Base-by-base conservation (phyloP, 306 rosid species). In the Rubus idaeus region DNA sequence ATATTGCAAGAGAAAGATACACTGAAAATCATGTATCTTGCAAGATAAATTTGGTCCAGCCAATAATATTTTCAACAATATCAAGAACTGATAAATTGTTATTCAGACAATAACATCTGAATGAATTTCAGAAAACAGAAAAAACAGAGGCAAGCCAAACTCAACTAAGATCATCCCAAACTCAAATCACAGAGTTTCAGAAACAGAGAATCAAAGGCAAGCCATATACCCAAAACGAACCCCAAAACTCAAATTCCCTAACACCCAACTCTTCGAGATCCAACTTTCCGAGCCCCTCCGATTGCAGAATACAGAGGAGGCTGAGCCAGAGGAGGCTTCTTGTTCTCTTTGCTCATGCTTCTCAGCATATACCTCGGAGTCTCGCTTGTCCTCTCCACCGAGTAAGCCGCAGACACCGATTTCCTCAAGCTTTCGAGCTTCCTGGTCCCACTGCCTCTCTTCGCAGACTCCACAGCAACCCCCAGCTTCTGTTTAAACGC, bases 301-400 rank as follows among this genome's bases (percentile, higher is more conserved):
- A 37, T 0, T 35, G 9, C 67, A 26, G 74, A 85, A 1, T n/a
- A 30, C 39, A 10, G 2, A 53, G 3, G 18, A 39, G 91, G 81
- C 39, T 72, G 67, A 41, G 83, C 60, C 23, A 87, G 84, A 65
- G 97, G 97, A 53, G 97, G 99, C 39, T 88, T 95, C 84, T 88
- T 92, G 20, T 82, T 92, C 44, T 90, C 99, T 80, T 92, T 95
- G 65, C 79, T 86, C 93, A 84, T 89, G 78, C 99, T 95, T 61
- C 99, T 80, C 51, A 95, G 89, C 96, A 87, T 79, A 79, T 95
- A 95, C 80, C 99, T 84, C 0, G 99, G 97, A 50, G 93, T 80
- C 83, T 86, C 90, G 70, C 64, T 72, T 8, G 60, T 79, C 70
- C 60, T 79, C 75, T 85, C 91, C 35, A 75, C 82, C 0, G 93